Evolutionary conservation across 2,329 filamentous ascomycete species (phyloP), one percentile per base, ranked within the genome.

Genomic region (Neopestalotiopsis sp.): DNA sequence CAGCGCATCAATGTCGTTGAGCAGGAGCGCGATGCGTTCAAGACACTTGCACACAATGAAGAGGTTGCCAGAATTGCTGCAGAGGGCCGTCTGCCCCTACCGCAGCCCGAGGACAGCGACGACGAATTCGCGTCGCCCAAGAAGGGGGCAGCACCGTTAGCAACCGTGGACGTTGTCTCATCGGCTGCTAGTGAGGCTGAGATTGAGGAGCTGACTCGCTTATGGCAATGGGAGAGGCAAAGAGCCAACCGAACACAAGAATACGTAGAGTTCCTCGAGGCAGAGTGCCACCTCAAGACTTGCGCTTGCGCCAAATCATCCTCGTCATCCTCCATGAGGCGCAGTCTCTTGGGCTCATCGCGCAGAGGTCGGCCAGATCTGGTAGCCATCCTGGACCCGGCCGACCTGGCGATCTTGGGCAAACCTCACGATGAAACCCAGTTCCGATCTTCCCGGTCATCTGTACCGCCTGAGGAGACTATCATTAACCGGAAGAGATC

Each of bases 11-110:
- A 87, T 77, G 81, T 91, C 40, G 84, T 92, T 17, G 91, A 94
- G 76, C 89, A 92, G 75, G 92, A 95, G 79, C 90, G 91, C 7
- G 92, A 94, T 77, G 89, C 91, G 3, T 87, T 93, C 75, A 93
- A 92, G 81, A 90, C 88, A 2, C 89, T 90, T 65, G 87, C 92
- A 40, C 87, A 92, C 80, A 92, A 92, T 74, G 91, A 94, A 75
- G 91, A 94, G 76, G 87, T 94, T 30, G 88, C 90, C 24, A 87
- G 90, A 64, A 91, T 94, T 66, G 91, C 92, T 3, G 90, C 91
- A 28, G 91, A 94, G 77, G 91, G 91, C 20, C 87, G 85, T 59
- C 87, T 94, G 67, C 90, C 92, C 2, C 81, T 94, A 13, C 91
- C 92, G 1, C 77, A 80, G 5, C 72, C 80, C 0, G 82, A 81